These are phyloP conservation scores for Yamadazyma phyllophila DNA, from an alignment of 805 yeast genomes.

Conservation along the genomic window DNA sequence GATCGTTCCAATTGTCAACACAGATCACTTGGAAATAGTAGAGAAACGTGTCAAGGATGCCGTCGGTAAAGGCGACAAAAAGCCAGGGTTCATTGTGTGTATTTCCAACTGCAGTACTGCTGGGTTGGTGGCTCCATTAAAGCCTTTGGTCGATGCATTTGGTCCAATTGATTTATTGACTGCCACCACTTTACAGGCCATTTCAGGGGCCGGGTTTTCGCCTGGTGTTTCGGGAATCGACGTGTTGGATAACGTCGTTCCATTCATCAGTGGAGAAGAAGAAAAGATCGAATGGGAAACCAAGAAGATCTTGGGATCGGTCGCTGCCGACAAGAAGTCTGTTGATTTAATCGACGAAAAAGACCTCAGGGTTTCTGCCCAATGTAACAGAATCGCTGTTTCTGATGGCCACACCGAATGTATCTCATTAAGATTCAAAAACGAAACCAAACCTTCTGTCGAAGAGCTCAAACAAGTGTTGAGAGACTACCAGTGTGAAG, in stretches of 20 bases:
- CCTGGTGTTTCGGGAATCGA: slow-evolving; percentile 98
- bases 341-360: slow-evolving; percentile 60
- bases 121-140: slow-evolving; percentile 93
- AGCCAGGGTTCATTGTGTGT: slow-evolving; percentile 80
- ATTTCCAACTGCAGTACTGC: slow-evolving; percentile 99
- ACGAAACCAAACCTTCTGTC: slow-evolving; percentile 79
- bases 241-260: slow-evolving; percentile 89
- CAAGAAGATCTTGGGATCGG: slow-evolving; percentile 80
- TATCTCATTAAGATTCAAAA: slow-evolving; percentile 78
- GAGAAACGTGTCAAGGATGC: slow-evolving; percentile 57
- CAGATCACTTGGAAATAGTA: slow-evolving; percentile 80
- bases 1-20: slow-evolving; percentile 91
- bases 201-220: slow-evolving; percentile 97
- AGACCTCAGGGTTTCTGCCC: slow-evolving; percentile 86
- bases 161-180: slow-evolving; percentile 89
- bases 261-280: slow-evolving; percentile 94
- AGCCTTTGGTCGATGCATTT: slow-evolving; percentile 84
- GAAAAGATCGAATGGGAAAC: slow-evolving; percentile 99
- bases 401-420: slow-evolving; percentile 98
- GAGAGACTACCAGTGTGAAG: slow-evolving; percentile 78
- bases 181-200: slow-evolving; percentile 92
- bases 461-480: slow-evolving; percentile 74
- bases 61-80: slow-evolving; percentile 52
- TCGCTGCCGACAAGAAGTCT: slow-evolving; percentile 50
- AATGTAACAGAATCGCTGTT: slow-evolving; percentile 95